Evolutionary conservation across 108 stramenopile genomes (phyloP).

Genomic region (Cyclotella distinguenda): DNA sequence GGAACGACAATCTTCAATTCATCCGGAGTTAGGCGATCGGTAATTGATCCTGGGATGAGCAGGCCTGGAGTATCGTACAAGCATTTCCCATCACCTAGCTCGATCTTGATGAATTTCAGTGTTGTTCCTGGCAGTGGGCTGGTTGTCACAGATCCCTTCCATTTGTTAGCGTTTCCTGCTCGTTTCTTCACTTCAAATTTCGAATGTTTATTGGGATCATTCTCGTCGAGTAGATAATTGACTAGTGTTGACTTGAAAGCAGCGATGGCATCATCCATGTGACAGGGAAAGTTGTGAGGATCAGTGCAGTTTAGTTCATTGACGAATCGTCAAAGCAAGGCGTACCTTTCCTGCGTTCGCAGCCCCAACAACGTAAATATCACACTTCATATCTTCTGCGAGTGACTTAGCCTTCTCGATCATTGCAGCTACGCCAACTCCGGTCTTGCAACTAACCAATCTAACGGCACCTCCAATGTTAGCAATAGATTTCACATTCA

Average conservation of each 20-base stretch:
- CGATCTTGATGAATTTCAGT: conserved; percentile 85
- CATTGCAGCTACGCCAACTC: conserved; percentile 72
- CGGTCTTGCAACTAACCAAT: conserved; percentile 85
- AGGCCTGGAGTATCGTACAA: conserved; percentile 90
- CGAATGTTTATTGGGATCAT: conserved; percentile 43
- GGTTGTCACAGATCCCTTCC: conserved; percentile 79
- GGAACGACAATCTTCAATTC: conserved; percentile 89
- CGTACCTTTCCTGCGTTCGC: conserved; percentile 81
- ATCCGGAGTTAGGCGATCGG: conserved; percentile 82
- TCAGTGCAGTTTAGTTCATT: too few species aligned
- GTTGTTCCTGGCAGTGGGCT: conserved; percentile 89
- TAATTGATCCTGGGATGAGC: conserved; percentile 80
- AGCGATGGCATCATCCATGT: too few species aligned
- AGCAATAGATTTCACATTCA: conserved; percentile 78
- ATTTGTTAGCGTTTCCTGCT: conserved; percentile 74
- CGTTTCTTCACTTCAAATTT: conserved; percentile 42
- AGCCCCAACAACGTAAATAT: conserved; percentile 88
- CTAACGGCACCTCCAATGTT: conserved; percentile 87
- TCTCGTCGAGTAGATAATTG: conserved; percentile 70
- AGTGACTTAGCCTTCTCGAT: conserved; percentile 72
- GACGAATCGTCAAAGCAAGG: too few species aligned
- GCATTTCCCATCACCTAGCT: conserved; percentile 65
- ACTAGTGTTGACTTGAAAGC: conserved; percentile 66
- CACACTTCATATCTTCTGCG: conserved; percentile 77
- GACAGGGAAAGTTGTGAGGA: too few species aligned